phyloP scores from a whole-genome alignment of 192 early-diverging fungal species.

The Haplosporangium gracile region DNA sequence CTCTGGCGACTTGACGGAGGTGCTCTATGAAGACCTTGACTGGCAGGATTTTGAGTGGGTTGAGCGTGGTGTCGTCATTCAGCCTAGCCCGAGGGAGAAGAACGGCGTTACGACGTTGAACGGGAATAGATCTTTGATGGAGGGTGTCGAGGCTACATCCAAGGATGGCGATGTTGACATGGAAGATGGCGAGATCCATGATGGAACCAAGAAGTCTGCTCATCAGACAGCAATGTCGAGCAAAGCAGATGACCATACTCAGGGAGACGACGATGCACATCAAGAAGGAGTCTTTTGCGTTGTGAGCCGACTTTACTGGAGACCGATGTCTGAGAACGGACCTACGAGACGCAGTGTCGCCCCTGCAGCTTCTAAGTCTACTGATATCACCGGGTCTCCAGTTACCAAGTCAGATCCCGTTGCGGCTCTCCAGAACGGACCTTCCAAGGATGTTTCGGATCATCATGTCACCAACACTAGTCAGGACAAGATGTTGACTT shows the following conservation, averaged over 20 bases:
- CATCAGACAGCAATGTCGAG: background rate
- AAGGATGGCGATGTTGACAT: conserved; percentile 2
- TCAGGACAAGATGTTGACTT: background rate
- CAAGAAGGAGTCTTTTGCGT: conserved; percentile 56
- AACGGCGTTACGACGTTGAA: background rate
- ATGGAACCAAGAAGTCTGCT: background rate
- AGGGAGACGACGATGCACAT: background rate
- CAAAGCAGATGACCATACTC: background rate
- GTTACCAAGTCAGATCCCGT: background rate
- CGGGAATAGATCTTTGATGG: conserved; percentile 16
- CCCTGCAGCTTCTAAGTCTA: background rate
- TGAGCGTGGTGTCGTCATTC: conserved; percentile 51
- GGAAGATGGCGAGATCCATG: conserved; percentile 2
- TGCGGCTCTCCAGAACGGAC: background rate
- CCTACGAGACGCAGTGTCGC: background rate
- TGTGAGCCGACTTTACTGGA: conserved; percentile 52
- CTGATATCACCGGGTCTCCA: background rate
- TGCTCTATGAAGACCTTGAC: conserved; percentile 48
- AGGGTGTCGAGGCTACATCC: conserved; percentile 25
- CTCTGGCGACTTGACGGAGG: conserved; percentile 21
- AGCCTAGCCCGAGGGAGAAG: conserved; percentile 32
- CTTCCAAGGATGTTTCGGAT: background rate
- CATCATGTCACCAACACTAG: background rate
- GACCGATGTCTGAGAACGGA: conserved; percentile 30
- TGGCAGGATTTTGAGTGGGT: conserved; percentile 59